Conservation (phyloP, 2,329 filamentous ascomycete species). For the Colletotrichum tofieldiae region DNA sequence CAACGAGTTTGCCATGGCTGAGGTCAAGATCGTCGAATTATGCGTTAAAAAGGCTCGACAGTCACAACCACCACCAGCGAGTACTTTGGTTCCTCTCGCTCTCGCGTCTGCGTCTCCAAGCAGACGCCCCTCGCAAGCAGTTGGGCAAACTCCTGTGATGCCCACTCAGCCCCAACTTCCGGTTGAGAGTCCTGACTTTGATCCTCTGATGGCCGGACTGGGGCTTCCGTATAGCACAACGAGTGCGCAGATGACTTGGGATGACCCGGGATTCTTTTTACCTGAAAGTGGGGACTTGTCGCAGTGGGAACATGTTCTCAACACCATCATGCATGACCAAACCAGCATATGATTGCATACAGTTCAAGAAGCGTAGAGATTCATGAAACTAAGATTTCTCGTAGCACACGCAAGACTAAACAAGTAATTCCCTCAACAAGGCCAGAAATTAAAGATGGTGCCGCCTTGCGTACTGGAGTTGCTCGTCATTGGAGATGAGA, state of each 20-base stretch:
- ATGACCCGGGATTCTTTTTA: constrained; percentile 33
- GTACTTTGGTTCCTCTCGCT: constrained; percentile 2
- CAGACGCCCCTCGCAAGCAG: not conserved
- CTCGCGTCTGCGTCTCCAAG: constrained; percentile 8
- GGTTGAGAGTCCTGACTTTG: constrained; percentile 30
- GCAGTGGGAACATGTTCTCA: constrained; percentile 38
- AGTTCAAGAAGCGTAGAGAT: too few relatives aligned
- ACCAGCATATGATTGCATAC: not conserved
- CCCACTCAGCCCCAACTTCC: constrained; percentile 26
- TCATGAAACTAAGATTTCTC: not conserved
- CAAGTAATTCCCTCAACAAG: not conserved
- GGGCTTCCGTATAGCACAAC: constrained; percentile 38
- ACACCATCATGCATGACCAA: constrained; percentile 38
- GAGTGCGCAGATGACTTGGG: constrained; percentile 39
- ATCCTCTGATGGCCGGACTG: constrained; percentile 21
- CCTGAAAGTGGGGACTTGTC: constrained; percentile 29
- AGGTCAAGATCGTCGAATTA: constrained; percentile 60
- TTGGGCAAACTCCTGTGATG: not conserved
- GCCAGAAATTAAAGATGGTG: too few relatives aligned
- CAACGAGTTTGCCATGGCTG: constrained; percentile 58
- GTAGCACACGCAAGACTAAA: too few relatives aligned
- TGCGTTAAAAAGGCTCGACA: constrained; percentile 51
- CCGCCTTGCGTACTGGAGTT: not conserved
- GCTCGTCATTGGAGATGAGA: not conserved
- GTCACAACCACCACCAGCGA: constrained; percentile 12